phyloP scores from a whole-genome alignment of 2,329 filamentous ascomycete genomes.

The Fusarium kyushuense region DNA sequence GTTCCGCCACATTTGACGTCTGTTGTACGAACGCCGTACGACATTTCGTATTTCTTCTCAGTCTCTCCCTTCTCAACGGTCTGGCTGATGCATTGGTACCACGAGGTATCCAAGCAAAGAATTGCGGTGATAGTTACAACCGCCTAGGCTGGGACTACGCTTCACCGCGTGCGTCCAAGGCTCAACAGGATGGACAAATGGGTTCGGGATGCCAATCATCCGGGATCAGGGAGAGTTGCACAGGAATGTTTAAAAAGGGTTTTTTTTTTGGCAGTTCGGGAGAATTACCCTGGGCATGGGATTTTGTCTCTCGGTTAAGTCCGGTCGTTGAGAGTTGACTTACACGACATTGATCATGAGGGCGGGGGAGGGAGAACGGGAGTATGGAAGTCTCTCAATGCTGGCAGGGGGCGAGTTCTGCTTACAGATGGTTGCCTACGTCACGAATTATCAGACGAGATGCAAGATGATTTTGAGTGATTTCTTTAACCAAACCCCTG shows the following conservation, averaged over 20 bases:
- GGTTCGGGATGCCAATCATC: slow-evolving; percentile 12
- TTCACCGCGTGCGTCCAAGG: slow-evolving; percentile 7
- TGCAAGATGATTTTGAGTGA: slow-evolving; percentile 17
- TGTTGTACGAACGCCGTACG: slow-evolving; percentile 39
- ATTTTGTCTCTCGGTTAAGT: slow-evolving; percentile 39
- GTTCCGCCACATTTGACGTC: slow-evolving; percentile 39
- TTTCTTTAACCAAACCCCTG: slow-evolving; percentile 20
- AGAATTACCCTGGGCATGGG: slow-evolving; percentile 9
- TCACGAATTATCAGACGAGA: slow-evolving; percentile 18
- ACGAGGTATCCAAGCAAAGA: slow-evolving; percentile 10
- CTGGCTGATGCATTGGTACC: slow-evolving; percentile 9
- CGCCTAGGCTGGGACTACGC: slow-evolving; percentile 7
- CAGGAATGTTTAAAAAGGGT: slow-evolving; percentile 10
- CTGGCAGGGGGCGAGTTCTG: slow-evolving; percentile 13
- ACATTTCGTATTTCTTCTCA: slow-evolving; percentile 41
- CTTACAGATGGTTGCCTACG: slow-evolving; percentile 28
- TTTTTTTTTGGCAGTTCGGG: slow-evolving; percentile 30
- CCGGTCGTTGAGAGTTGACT: slow-evolving; percentile 26
- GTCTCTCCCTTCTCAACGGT: slow-evolving; percentile 11
- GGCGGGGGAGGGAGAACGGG: slow-evolving; percentile 7
- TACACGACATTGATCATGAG: slow-evolving; percentile 31
- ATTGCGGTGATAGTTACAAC: slow-evolving; percentile 5
- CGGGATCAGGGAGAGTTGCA: slow-evolving; percentile 9
- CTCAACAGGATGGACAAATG: background rate
- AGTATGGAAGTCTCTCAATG: background rate